Conservation (phyloP, 352 stramenopile genomes). For the Globisporangium barbulae region DNA sequence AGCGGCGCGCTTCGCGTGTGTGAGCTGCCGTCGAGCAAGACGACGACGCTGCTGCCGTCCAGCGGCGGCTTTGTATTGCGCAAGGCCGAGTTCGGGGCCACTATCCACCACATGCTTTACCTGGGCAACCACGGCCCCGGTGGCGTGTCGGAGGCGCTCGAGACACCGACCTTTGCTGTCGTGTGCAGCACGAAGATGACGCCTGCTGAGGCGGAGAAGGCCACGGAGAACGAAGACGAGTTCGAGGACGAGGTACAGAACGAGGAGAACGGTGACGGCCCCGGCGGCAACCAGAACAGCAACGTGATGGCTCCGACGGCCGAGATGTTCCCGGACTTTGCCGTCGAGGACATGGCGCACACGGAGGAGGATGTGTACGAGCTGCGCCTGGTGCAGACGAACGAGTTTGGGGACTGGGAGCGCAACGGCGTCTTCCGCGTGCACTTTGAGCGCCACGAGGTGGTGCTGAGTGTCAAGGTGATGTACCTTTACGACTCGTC, state of each 20-base stretch:
- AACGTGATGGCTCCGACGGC: conserved; percentile 79
- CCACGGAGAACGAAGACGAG: conserved; percentile 57
- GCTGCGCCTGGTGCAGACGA: conserved; percentile 72
- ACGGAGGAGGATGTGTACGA: conserved; percentile 85
- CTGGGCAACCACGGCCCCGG: conserved; percentile 70
- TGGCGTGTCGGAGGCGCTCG: conserved; percentile 72
- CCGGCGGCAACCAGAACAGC: conserved; percentile 27
- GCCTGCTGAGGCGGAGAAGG: conserved; percentile 50
- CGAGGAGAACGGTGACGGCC: conserved; percentile 36
- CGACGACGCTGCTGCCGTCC: conserved; percentile 59
- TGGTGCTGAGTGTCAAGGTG: conserved; percentile 80
- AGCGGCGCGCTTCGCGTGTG: conserved; percentile 74
- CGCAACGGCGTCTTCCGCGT: conserved; percentile 72
- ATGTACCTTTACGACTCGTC: conserved; percentile 87
- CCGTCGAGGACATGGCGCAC: conserved; percentile 58
- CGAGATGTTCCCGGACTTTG: conserved; percentile 73
- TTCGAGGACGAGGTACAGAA: conserved; percentile 46
- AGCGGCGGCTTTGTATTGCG: conserved; percentile 77
- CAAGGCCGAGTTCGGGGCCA: conserved; percentile 71
- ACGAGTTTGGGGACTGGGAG: conserved; percentile 80
- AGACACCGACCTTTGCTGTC: conserved; percentile 76
- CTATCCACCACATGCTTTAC: conserved; percentile 81
- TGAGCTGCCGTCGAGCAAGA: conserved; percentile 74
- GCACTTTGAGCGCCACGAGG: conserved; percentile 82
- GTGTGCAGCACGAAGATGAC: conserved; percentile 64